Base-by-base conservation (phyloP, 2,329 filamentous ascomycete genomes). In the Chrysosporium queenslandicum region DNA sequence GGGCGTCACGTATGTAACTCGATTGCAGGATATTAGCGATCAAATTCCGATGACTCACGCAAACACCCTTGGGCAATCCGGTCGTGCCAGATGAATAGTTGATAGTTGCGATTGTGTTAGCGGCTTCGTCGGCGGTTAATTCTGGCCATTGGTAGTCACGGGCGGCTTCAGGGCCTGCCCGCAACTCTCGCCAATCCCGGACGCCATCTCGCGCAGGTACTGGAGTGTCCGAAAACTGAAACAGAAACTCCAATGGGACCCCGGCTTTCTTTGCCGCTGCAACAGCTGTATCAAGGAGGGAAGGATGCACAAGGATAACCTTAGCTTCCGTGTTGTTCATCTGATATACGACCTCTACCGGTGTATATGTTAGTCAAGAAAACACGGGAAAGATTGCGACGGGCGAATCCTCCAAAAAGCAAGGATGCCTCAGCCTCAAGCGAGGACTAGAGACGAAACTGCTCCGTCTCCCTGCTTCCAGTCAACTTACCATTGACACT, bases 61-160 rank as follows among this genome's bases (percentile, higher is more conserved):
- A 86, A 14, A 96, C 91, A 14, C 90, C 91, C 68, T 96, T 96
- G 0, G 91, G 90, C 46, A 89, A 72, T 1, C 91, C 90, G 0
- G 91, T 96, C 0, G 91, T 97, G 8, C 91, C 91, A 11, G 84
- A 89, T 47, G 83, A 88, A 67, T 95, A 96, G 1, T 77, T 77
- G 58, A 77, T 72, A 3, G 72, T 75, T 25, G 68, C 68, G 30
- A 66, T 62, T 1, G 66, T 71, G 18, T 66, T 65, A 53, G 23
- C 40, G 9, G 48, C 34, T 42, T 55, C 53, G 25, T n/a, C 37
- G 2, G 18, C 41, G 11, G 12, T 41, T 36, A 55, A 20, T 41
- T 43, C 46, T 12, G 39, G 36, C 53, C 53, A 55, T 42, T 36
- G 39, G n/a, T 50, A 55, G 8, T 40, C 23, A 11, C 21, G 23